A percentile compares a stretch with the other conserved stretches of the same genome.
These are phyloP conservation scores for Mercurialis annua DNA, from an alignment of 345 rosid genomes.

Conservation along the genomic window DNA sequence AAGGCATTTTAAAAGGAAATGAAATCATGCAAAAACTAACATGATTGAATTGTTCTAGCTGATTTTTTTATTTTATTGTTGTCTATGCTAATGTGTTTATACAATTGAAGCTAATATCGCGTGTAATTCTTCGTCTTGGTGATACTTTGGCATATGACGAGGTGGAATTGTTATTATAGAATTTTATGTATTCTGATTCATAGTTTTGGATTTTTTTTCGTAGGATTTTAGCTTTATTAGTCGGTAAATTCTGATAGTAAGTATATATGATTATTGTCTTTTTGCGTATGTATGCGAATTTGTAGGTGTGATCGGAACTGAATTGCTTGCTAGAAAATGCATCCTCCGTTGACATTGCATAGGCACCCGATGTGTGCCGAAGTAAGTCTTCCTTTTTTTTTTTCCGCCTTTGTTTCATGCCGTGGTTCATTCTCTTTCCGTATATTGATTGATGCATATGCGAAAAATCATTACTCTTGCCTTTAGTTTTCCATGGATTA, in stretches of 20 bases:
- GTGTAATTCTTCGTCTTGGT: not conserved
- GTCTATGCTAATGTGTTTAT: not conserved
- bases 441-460: not conserved
- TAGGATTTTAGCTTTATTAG: not conserved
- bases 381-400: conserved; percentile 38
- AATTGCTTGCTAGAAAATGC: conserved; percentile 44
- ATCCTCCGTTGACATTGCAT: conserved; percentile 90
- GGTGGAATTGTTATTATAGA: not conserved
- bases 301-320: not conserved
- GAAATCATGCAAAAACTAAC: too few relatives aligned
- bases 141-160: not conserved
- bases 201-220: not conserved
- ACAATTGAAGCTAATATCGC: not conserved
- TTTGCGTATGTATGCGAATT: not conserved
- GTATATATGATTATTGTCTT: not conserved
- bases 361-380: conserved; percentile 91
- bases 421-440: not conserved
- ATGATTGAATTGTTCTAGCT: too few relatives aligned
- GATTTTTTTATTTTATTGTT: not conserved
- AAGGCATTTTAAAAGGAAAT: too few relatives aligned
- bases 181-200: not conserved
- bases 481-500: not conserved
- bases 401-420: not conserved
- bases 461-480: not conserved
- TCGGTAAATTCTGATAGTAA: not conserved